Percentiles rank a stretch among this genome's conserved stretches.
phyloP scores from a whole-genome alignment of 2,329 filamentous ascomycete species.

The Ophiostoma himal-ulmi region DNA sequence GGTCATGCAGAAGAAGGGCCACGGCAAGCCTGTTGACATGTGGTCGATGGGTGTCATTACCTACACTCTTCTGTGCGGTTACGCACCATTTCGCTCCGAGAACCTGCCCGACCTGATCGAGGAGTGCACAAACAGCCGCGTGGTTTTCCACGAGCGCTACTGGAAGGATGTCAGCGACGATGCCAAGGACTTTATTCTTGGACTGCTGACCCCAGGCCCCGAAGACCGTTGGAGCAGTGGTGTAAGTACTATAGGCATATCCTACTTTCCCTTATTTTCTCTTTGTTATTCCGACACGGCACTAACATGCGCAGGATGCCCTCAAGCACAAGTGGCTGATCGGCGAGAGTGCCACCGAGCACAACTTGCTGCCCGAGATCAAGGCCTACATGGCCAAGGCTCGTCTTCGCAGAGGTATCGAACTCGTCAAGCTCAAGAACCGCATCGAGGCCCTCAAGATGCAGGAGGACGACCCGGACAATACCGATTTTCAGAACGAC shows the following conservation, averaged over 20 bases:
- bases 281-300: background rate
- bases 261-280: background rate
- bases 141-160: constrained; percentile 95
- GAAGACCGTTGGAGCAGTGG: constrained; percentile 70
- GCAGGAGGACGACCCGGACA: constrained; percentile 76
- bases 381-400: constrained; percentile 88
- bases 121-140: constrained; percentile 75
- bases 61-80: constrained; percentile 94
- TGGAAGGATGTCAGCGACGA: constrained; percentile 97
- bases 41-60: constrained; percentile 99
- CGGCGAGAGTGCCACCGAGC: constrained; percentile 84
- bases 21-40: constrained; percentile 98
- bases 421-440: constrained; percentile 92
- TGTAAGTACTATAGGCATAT: constrained; percentile 38
- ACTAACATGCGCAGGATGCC: constrained; percentile 51
- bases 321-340: constrained; percentile 82
- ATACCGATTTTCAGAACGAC: constrained; percentile 65
- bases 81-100: constrained; percentile 95
- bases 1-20: constrained; percentile 95
- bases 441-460: constrained; percentile 92
- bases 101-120: constrained; percentile 89
- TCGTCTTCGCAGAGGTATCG: constrained; percentile 85
- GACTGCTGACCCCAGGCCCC: constrained; percentile 72
- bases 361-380: constrained; percentile 97
- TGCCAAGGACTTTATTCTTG: constrained; percentile 88